A percentile compares a stretch with the other conserved stretches of the same genome.
Evolutionary conservation across 257 asterid species (phyloP).

Genomic region (Fraxinus americana): DNA sequence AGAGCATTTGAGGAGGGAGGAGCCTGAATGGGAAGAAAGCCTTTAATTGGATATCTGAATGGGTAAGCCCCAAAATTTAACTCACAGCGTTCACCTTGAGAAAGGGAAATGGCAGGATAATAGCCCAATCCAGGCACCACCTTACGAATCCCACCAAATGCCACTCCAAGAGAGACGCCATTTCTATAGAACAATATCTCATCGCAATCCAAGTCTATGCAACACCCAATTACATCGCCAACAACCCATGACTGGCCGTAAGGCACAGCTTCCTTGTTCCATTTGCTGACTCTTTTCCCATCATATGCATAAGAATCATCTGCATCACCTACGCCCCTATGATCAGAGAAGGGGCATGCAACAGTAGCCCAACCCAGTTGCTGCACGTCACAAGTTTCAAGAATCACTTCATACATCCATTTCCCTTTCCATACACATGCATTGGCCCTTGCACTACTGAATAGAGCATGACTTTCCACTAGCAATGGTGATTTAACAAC

Average conservation of each 20-base stretch:
- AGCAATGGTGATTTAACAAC: constrained; percentile 64
- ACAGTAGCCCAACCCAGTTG: constrained; percentile 97
- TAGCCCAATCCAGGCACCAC: constrained; percentile 98
- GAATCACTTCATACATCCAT: constrained; percentile 98
- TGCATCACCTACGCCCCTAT: constrained; percentile 91
- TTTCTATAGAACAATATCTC: constrained; percentile 77
- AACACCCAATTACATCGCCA: constrained; percentile 95
- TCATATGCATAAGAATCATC: constrained; percentile 95
- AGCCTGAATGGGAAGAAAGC: constrained; percentile 75
- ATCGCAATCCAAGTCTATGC: constrained; percentile 80
- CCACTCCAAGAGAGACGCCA: constrained; percentile 90
- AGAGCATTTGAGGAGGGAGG: constrained; percentile 58
- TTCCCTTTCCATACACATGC: constrained; percentile 95
- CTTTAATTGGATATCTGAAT: constrained; percentile 75
- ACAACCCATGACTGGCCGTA: constrained; percentile 97
- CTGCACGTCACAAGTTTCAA: constrained; percentile 90
- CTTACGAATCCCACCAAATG: constrained; percentile 80
- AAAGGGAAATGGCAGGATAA: constrained; percentile 92
- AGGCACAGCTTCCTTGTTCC: constrained; percentile 77
- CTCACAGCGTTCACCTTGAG: constrained; percentile 97
- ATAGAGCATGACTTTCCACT: constrained; percentile 85
- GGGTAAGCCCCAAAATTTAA: constrained; percentile 86
- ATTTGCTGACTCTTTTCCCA: constrained; percentile 85
- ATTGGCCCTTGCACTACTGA: constrained; percentile 86
- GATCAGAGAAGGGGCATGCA: constrained; percentile 86